These are phyloP conservation scores for Salvia sclarea DNA, from an alignment of 305 asterid genomes.

Conservation along the genomic window DNA sequence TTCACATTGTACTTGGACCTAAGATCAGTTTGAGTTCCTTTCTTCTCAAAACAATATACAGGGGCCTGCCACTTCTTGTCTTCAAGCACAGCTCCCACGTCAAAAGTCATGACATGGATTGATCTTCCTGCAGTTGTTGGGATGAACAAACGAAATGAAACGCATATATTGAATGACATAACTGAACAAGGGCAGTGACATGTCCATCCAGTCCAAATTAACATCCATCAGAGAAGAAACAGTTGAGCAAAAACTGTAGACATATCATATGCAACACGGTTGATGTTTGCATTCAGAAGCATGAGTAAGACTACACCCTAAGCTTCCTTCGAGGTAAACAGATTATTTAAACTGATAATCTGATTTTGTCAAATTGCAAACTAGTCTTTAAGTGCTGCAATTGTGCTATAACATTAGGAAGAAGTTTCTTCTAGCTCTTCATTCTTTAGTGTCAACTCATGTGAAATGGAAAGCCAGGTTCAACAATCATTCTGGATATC, in stretches of 20 bases:
- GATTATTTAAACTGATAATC: background rate
- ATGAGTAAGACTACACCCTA: background rate
- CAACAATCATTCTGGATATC: background rate
- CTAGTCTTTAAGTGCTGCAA: background rate
- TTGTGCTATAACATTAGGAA: background rate
- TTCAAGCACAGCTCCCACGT: slow-evolving; percentile 86
- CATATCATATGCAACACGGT: background rate
- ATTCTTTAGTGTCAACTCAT: slow-evolving; percentile 1
- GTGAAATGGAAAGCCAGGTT: slow-evolving; percentile 2
- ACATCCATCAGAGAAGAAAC: background rate
- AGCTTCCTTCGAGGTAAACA: background rate
- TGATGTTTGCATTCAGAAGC: background rate
- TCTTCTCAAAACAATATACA: slow-evolving; percentile 55
- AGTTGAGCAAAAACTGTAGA: background rate
- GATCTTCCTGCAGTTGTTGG: slow-evolving; percentile 61
- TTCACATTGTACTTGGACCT: slow-evolving; percentile 14
- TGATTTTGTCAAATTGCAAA: background rate
- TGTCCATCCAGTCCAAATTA: slow-evolving; percentile 16
- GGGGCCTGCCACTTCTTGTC: slow-evolving; percentile 86
- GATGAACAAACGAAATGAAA: background rate
- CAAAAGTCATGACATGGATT: slow-evolving; percentile 88
- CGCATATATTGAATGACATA: background rate
- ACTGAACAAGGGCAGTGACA: slow-evolving; percentile 13
- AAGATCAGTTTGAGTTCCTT: slow-evolving; percentile 18
- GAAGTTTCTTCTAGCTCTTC: background rate